phyloP scores from a whole-genome alignment of 2,329 filamentous ascomycete genomes.

The Fusarium decemcellulare region DNA sequence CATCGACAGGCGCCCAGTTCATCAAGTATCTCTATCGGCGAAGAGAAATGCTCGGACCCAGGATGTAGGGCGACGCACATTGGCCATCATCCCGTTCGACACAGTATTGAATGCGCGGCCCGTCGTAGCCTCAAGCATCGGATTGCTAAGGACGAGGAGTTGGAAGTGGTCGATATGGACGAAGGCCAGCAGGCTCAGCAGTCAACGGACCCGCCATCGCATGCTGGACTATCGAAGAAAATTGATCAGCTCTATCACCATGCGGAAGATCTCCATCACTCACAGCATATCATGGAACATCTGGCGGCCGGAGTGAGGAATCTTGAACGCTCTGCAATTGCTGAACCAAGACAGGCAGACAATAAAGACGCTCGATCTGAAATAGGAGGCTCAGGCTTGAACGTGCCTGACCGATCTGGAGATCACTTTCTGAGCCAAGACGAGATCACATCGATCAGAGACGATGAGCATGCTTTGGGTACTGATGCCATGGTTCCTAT shows the following conservation, averaged over 20 bases:
- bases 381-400: background rate
- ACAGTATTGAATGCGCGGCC: conserved; percentile 51
- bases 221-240: conserved; percentile 39
- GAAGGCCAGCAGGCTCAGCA: conserved; percentile 2
- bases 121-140: conserved; percentile 20
- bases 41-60: conserved; percentile 47
- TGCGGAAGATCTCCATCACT: conserved; percentile 51
- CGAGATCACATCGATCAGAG: conserved; percentile 14
- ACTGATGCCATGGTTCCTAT: conserved; percentile 24
- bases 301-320: conserved; percentile 44
- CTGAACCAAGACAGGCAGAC: conserved; percentile 9
- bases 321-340: conserved; percentile 2
- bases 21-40: conserved; percentile 18
- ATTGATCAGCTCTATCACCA: conserved; percentile 52
- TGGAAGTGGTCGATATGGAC: conserved; percentile 20
- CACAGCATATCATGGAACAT: conserved; percentile 54
- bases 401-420: conserved; percentile 2
- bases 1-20: conserved; percentile 31
- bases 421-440: conserved; percentile 34
- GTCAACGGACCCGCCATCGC: conserved; percentile 12
- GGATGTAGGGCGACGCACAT: conserved; percentile 46
- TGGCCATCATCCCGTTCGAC: conserved; percentile 48
- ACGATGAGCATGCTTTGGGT: conserved; percentile 28
- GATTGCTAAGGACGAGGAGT: conserved; percentile 1
- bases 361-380: conserved; percentile 12